phyloP scores from a whole-genome alignment of 345 rosid species.

The Salix koriyanagi region DNA sequence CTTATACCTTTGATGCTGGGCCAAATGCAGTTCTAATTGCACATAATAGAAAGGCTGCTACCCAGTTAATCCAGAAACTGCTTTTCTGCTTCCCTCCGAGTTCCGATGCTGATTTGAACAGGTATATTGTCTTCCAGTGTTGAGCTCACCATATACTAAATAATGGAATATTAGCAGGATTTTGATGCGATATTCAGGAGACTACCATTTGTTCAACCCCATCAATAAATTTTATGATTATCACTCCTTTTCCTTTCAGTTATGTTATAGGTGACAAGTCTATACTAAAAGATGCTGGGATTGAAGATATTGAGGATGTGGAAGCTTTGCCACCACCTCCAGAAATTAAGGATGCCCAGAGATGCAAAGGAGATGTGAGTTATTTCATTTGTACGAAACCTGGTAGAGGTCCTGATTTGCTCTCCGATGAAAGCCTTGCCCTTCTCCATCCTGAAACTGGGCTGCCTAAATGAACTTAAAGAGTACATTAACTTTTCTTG shows the following conservation, averaged over 20 bases:
- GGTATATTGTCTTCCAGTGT: conserved; percentile 33
- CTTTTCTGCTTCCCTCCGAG: conserved; percentile 84
- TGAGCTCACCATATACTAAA: background rate
- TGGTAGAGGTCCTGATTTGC: conserved; percentile 74
- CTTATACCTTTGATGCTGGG: conserved; percentile 96
- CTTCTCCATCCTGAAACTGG: conserved; percentile 68
- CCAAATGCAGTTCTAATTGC: conserved; percentile 89
- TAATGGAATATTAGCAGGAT: background rate
- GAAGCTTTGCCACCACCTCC: conserved; percentile 53
- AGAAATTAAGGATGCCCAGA: conserved; percentile 53
- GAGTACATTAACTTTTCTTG: background rate
- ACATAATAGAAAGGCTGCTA: conserved; percentile 54
- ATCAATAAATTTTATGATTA: conserved; percentile 1
- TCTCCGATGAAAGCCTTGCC: conserved; percentile 53
- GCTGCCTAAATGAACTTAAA: conserved; percentile 49
- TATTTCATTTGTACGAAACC: conserved; percentile 90
- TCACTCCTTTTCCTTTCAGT: conserved; percentile 31
- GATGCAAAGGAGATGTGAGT: conserved; percentile 63
- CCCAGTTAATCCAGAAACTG: conserved; percentile 66
- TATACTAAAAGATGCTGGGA: conserved; percentile 75
- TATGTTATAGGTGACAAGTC: conserved; percentile 78
- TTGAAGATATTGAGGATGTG: conserved; percentile 50
- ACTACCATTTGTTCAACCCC: background rate
- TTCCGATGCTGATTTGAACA: conserved; percentile 62
- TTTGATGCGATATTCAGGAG: background rate